A percentile compares a stretch with the other conserved stretches of the same genome.
These are phyloP conservation scores for Leucocoprinus birnbaumii DNA, from an alignment of 768 basidiomycete genomes.

Conservation along the genomic window DNA sequence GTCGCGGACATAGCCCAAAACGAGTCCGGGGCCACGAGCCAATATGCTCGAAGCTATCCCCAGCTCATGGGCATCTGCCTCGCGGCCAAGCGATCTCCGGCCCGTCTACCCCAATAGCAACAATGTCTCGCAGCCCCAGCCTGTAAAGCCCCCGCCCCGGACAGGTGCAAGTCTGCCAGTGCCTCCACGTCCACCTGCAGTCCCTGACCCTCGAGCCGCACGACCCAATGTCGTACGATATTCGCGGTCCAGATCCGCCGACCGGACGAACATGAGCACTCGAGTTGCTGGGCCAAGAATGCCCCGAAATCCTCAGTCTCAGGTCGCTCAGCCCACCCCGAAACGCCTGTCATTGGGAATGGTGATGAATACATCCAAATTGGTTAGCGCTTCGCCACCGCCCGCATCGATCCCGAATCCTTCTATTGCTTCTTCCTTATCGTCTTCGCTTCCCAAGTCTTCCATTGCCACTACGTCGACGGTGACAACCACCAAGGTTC, in stretches of 20 bases:
- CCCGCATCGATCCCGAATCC: neutral
- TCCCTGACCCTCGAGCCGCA: neutral
- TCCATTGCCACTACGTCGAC: neutral
- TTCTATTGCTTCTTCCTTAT: neutral
- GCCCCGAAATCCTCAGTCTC: neutral
- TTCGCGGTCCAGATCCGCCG: constrained; percentile 4
- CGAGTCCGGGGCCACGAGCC: neutral
- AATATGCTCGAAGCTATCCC: constrained; percentile 10
- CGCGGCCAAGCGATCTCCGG: constrained; percentile 9
- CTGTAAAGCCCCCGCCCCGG: no score
- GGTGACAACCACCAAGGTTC: neutral
- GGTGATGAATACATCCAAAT: constrained; percentile 10
- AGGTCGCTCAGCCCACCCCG: constrained; percentile 6
- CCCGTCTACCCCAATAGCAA: neutral
- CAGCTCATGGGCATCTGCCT: constrained; percentile 11
- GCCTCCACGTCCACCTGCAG: neutral
- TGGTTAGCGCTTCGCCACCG: constrained; percentile 6
- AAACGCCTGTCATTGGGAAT: constrained; percentile 8
- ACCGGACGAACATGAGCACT: neutral
- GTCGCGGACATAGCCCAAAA: no score
- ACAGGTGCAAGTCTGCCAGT: neutral
- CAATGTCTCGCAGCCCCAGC: neutral
- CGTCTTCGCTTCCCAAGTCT: neutral
- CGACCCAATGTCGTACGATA: neutral
- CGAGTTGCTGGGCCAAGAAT: constrained; percentile 3